Conservation (phyloP, 352 stramenopile genomes). For the Phytophthora niederhauseri region DNA sequence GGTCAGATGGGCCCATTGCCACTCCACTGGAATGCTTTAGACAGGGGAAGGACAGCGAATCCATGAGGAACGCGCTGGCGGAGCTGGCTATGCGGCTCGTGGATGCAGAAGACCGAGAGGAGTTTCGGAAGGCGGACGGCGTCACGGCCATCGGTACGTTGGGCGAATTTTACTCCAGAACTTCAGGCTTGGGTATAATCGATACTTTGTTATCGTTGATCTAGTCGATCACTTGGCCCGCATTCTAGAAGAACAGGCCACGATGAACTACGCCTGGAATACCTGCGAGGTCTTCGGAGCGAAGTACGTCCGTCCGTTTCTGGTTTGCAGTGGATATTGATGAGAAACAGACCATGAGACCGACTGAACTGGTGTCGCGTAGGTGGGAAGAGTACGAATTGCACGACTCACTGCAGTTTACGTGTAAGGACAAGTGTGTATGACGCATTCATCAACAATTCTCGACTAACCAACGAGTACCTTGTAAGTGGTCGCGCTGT, state of each 20-base stretch:
- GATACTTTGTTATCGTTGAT: neutral
- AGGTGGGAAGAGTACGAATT: constrained; percentile 60
- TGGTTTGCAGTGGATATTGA: constrained; percentile 25
- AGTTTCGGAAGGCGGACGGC: constrained; percentile 63
- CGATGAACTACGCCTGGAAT: constrained; percentile 44
- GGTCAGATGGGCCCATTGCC: constrained; percentile 38
- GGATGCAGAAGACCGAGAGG: constrained; percentile 52
- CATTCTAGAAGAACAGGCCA: constrained; percentile 63
- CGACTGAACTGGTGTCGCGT: neutral
- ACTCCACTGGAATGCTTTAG: constrained; percentile 57
- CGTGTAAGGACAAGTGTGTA: constrained; percentile 32
- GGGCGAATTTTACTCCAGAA: neutral
- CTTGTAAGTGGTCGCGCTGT: constrained; percentile 53
- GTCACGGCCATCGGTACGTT: constrained; percentile 53
- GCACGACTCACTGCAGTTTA: constrained; percentile 60
- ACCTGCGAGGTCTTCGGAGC: constrained; percentile 42
- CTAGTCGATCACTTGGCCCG: constrained; percentile 66
- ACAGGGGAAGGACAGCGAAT: constrained; percentile 25
- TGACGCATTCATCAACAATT: neutral
- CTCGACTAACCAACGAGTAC: neutral
- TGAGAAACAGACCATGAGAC: constrained; percentile 11
- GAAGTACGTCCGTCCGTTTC: constrained; percentile 23
- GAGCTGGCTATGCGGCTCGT: constrained; percentile 65
- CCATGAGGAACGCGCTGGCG: constrained; percentile 50
- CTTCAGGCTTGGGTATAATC: neutral